Evolutionary conservation across 768 basidiomycete species (phyloP).

Genomic region (Leccinum barrowsii): DNA sequence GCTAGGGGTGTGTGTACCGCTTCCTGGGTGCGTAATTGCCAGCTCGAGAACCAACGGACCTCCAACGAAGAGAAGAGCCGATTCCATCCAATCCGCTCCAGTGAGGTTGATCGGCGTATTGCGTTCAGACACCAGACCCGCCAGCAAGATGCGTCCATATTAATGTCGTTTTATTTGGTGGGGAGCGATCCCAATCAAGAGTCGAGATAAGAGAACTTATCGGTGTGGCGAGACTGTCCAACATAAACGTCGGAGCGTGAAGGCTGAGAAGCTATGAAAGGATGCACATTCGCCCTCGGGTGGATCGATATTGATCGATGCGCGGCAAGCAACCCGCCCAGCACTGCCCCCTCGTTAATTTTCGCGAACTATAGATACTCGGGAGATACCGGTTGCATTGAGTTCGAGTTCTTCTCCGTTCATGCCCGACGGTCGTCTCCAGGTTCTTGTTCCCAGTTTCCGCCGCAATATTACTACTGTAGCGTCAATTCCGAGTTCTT

Average conservation of each 20-base stretch:
- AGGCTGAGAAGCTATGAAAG: not conserved
- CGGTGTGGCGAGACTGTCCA: not conserved
- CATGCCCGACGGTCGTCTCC: not conserved
- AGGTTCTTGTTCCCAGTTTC: not conserved
- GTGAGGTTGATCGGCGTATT: too few species aligned
- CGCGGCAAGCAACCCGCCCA: too few species aligned
- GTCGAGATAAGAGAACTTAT: not conserved
- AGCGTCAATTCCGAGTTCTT: not conserved
- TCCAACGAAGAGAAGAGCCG: too few species aligned
- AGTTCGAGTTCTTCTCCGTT: not conserved
- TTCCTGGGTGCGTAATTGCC: too few species aligned
- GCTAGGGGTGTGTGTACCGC: too few species aligned
- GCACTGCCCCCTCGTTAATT: too few species aligned
- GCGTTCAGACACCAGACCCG: too few species aligned
- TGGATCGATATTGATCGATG: not conserved
- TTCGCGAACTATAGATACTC: not conserved
- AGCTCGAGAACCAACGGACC: too few species aligned
- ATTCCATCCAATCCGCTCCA: too few species aligned
- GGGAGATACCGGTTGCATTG: not conserved
- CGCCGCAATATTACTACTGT: not conserved
- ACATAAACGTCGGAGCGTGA: not conserved
- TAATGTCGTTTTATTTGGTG: not conserved
- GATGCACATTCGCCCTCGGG: not conserved
- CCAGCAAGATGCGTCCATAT: not conserved
- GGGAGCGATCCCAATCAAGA: not conserved